Evolutionary conservation across 2,329 filamentous ascomycete genomes (phyloP), one percentile per base, ranked within the genome.

Genomic region (Elsinoe necatrix): DNA sequence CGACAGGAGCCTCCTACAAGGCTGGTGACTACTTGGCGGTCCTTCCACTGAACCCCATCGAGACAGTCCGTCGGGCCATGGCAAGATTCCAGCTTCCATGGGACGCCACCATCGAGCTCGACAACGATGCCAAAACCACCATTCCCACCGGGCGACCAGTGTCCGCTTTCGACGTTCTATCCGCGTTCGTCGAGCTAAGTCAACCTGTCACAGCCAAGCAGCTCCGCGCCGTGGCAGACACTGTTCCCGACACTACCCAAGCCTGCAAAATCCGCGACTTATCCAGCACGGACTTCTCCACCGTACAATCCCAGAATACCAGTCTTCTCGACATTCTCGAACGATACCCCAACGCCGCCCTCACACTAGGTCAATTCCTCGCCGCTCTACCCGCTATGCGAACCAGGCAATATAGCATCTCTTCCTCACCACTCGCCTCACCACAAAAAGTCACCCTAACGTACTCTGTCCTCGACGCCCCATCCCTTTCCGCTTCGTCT

Each of bases 361-460:
- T 92, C 0, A 77, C 86, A 2, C 77, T 93, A 21, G 78, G 78
- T 2, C 72, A 80, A 16, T 92, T 86, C 72, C 75, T 93, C 6
- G 76, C 77, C 31, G 84, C 89, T 76, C 78, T 90, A 0, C 85
- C 86, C 1, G 84, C 87, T 0, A 87, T 93, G 83, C 82, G 86
- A 25, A 61, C 63, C 16, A 63, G 68, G 21, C 66, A 68, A 37
- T 70, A 69, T 63, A 63, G 60, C 41, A 68, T 70, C 45, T 67
- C 66, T 5, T 69, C 67, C 2, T 68, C 67, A 1, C 66, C 67
- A 1, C 62, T 70, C 20, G 63, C 61, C 11, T 58, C 64, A 47
- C 63, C 63, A 9, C 62, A 62, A 50, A 58, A 59, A 52, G 63
- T 61, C 11, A 64, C 64, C 77, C 76, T 91, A 23, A 89, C 85